A percentile compares a stretch with the other conserved stretches of the same genome.
phyloP scores from a whole-genome alignment of 2,329 filamentous ascomycete species.

The Pleoardoris graminearum region DNA sequence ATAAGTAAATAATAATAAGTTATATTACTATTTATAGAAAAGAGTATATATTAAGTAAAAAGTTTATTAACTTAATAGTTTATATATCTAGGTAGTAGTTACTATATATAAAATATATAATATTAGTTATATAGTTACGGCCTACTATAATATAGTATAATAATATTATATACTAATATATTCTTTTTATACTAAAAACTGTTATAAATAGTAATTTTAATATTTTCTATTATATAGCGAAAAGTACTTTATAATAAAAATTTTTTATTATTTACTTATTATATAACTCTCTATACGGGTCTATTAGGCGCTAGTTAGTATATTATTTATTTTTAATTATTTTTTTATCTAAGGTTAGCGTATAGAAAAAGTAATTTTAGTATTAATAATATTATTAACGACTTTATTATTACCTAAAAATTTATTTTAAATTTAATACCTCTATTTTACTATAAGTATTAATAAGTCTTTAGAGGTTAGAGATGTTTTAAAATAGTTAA shows the following conservation, averaged over 20 bases:
- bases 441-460: conserved; percentile 1
- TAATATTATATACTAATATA: too few species aligned
- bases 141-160: too few species aligned
- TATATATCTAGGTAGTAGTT: too few species aligned
- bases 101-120: too few species aligned
- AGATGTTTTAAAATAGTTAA: neutral
- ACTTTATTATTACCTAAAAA: conserved; percentile 1
- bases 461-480: conserved; percentile 2
- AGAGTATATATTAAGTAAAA: too few species aligned
- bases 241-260: conserved; percentile 4
- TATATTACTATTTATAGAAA: too few species aligned
- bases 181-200: too few species aligned
- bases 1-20: too few species aligned
- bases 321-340: neutral
- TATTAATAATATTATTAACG: neutral
- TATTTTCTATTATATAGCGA: too few species aligned
- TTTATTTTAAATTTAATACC: conserved; percentile 1
- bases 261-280: conserved; percentile 4
- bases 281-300: neutral
- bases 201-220: too few species aligned
- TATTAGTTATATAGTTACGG: too few species aligned
- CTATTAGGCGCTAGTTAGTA: conserved; percentile 1
- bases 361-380: neutral
- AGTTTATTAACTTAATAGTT: too few species aligned
- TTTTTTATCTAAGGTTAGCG: neutral